phyloP scores from a whole-genome alignment of 2,329 filamentous ascomycete species.

The Epichloe uncinata region DNA sequence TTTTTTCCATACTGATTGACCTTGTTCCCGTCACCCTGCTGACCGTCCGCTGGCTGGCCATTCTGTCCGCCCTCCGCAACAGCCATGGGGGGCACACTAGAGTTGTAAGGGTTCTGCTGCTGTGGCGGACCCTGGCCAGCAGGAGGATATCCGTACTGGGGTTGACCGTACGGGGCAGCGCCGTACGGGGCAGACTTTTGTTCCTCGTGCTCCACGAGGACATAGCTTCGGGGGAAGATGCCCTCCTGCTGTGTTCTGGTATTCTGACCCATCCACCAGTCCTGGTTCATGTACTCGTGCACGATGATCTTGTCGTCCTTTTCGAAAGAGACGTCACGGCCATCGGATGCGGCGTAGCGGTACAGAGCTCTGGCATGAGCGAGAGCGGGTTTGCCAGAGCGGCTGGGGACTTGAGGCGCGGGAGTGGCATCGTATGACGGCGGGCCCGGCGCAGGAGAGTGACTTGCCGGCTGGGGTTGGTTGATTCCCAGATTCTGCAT shows the following conservation, averaged over 20 bases:
- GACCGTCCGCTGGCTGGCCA: conserved; percentile 19
- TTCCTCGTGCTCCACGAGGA: conserved; percentile 55
- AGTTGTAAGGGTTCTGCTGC: conserved; percentile 50
- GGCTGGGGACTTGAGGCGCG: conserved; percentile 28
- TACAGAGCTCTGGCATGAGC: conserved; percentile 72
- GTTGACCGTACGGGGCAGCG: conserved; percentile 22
- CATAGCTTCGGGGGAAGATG: conserved; percentile 93
- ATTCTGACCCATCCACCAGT: conserved; percentile 93
- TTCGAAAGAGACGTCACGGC: conserved; percentile 69
- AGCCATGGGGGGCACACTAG: conserved; percentile 65
- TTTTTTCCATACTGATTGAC: conserved; percentile 77
- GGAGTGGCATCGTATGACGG: conserved; percentile 39
- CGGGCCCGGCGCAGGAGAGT: conserved; percentile 25
- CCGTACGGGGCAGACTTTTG: conserved; percentile 22
- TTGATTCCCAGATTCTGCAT: conserved; percentile 28
- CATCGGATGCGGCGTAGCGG: conserved; percentile 64
- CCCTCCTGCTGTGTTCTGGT: conserved; percentile 71
- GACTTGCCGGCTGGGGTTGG: conserved; percentile 6
- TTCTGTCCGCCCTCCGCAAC: conserved; percentile 44
- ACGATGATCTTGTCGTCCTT: conserved; percentile 71
- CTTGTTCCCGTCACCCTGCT: conserved; percentile 40
- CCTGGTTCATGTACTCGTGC: conserved; percentile 85
- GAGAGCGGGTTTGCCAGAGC: conserved; percentile 42
- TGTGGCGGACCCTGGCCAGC: conserved; percentile 24
- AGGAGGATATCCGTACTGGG: conserved; percentile 16